Evolutionary conservation across 1,139 yeast species (phyloP).

Genomic region (Candida sp.): DNA sequence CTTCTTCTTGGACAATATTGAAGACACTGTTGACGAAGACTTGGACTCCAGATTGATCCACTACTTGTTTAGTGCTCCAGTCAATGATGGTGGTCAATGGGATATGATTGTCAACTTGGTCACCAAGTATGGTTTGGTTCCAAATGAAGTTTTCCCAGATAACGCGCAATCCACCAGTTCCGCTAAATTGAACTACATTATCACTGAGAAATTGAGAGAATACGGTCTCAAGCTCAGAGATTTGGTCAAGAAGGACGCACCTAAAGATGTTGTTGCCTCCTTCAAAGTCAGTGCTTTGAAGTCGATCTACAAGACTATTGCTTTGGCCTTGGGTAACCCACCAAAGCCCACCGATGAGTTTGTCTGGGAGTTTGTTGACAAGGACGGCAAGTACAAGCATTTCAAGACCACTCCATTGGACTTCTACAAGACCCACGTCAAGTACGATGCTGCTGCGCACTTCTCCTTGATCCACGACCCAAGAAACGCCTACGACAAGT

Average conservation of each 20-base stretch:
- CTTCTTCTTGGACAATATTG: conserved; percentile 74
- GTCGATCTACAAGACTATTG: conserved; percentile 64
- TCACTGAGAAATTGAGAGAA: conserved; percentile 74
- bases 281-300: conserved; percentile 56
- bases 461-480: conserved; percentile 83
- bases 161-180: conserved; percentile 66
- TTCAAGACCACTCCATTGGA: conserved; percentile 63
- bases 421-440: conserved; percentile 60
- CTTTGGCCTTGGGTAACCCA: conserved; percentile 76
- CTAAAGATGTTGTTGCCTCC: conserved; percentile 21
- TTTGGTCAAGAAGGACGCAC: conserved; percentile 32
- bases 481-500: conserved; percentile 64
- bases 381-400: conserved; percentile 63
- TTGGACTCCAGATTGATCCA: conserved; percentile 73
- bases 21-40: conserved; percentile 66
- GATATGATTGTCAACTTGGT: conserved; percentile 79
- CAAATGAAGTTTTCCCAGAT: conserved; percentile 74
- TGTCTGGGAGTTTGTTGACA: conserved; percentile 76
- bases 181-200: conserved; percentile 58
- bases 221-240: conserved; percentile 70
- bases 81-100: conserved; percentile 87
- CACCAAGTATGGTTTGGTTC: conserved; percentile 80
- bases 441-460: conserved; percentile 53
- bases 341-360: conserved; percentile 72
- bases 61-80: conserved; percentile 64